Base-by-base conservation (phyloP, 768 basidiomycete genomes). In the Asterophora lycoperdoides region DNA sequence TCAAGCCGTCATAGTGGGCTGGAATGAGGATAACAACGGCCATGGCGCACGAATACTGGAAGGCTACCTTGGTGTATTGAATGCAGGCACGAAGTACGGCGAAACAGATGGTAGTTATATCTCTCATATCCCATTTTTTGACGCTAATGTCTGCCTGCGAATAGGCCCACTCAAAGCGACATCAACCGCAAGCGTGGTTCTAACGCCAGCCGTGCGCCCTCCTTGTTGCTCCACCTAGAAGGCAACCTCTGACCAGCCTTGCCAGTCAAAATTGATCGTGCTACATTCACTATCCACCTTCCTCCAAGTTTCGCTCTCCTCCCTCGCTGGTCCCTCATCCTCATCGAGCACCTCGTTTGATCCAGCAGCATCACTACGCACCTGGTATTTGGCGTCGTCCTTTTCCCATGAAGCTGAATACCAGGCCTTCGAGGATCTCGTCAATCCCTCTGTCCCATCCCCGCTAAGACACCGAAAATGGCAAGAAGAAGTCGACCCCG, bases 61-160 rank as follows among this genome's bases (percentile, higher is more conserved):
- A 58, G 89, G 89, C 2, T 91, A 91, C 61, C 75, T 93, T 10
- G 81, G 86, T n/a, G 75, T 91, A 52, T 66, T 93, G 48, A 86
- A 76, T 53, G 83, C 79, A 4, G 82, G 85, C 14, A 80, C 81
- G 2, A 79, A 72, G 53, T 82, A 79, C 54, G 78, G 78, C 30
- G 79, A 79, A 46, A 68, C 64, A 9, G 76, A 80, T 48, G 83
- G 84, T 80, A 52, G 19, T 9, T 7, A 33, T 46, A 9, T 33
- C 17, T 35, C 13, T 17, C 23, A 3, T 33, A 33, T n/a, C 23
- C 3, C 23, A 41, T 35, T 15, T 17, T 43, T 33, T 38, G 9
- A 51, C 29, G 32, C 43, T 8, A 7, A 18, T 40, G 32, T 23
- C 46, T 9, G 30, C 44, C 13, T 26, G 48, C 34, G 44, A 39